A percentile compares a stretch with the other conserved stretches of the same genome.
These are phyloP conservation scores for Rickenella mellea DNA, from an alignment of 768 basidiomycete genomes.

Conservation along the genomic window DNA sequence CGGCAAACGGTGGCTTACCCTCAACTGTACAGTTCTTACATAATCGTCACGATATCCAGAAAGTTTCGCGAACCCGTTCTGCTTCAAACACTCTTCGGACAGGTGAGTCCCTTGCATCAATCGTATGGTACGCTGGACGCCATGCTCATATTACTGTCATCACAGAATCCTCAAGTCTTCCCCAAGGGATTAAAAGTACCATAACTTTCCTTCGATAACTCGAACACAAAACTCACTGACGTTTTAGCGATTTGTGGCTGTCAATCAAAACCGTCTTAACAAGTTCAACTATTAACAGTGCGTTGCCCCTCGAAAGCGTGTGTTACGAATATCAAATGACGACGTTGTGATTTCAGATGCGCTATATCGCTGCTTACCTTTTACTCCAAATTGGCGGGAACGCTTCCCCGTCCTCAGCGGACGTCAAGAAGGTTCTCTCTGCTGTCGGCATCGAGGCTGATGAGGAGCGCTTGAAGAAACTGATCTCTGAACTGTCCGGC, in stretches of 20 bases:
- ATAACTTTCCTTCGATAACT: conserved; percentile 15
- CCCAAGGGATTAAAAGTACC: conserved; percentile 79
- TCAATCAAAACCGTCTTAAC: conserved; percentile 18
- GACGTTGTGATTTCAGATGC: conserved; percentile 41
- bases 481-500: conserved; percentile 84
- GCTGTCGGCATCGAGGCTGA: conserved; percentile 88
- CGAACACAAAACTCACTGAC: background rate
- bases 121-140: background rate
- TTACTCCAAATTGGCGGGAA: conserved; percentile 96
- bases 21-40: background rate
- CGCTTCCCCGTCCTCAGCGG: conserved; percentile 70
- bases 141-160: conserved; percentile 2
- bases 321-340: background rate
- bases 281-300: background rate
- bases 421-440: conserved; percentile 80
- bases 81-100: background rate
- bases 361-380: conserved; percentile 91
- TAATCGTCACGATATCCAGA: background rate
- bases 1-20: background rate
- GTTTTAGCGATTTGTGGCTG: conserved; percentile 70
- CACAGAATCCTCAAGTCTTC: conserved; percentile 93
- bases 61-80: background rate
- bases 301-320: no score
- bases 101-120: conserved; percentile 1
- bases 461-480: conserved; percentile 64